phyloP scores from a whole-genome alignment of 331 rosid species.

The Quercus lobata region DNA sequence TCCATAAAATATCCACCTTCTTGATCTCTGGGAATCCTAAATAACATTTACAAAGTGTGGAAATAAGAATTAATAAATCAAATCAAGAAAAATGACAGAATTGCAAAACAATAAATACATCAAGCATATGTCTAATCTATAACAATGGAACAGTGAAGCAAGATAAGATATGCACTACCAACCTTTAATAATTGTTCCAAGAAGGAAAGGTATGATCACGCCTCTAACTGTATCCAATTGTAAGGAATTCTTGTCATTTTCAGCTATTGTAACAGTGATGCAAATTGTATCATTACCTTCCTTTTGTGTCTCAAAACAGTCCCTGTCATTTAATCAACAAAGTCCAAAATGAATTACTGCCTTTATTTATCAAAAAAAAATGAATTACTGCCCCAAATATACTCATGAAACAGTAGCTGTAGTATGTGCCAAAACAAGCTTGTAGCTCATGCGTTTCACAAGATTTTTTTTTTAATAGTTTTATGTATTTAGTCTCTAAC shows the following conservation, averaged over 20 bases:
- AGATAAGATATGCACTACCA: conserved; percentile 20
- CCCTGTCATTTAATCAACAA: conserved; percentile 48
- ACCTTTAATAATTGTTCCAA: conserved; percentile 72
- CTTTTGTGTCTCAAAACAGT: conserved; percentile 33
- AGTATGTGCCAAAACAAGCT: neutral
- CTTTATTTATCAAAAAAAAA: no score
- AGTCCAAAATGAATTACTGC: conserved; percentile 24
- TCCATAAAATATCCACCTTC: conserved; percentile 82
- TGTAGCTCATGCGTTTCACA: neutral
- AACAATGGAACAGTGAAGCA: neutral
- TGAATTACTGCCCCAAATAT: neutral
- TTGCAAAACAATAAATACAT: neutral
- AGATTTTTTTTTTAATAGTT: neutral
- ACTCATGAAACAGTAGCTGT: neutral
- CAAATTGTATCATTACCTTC: conserved; percentile 42
- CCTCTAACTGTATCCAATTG: conserved; percentile 54
- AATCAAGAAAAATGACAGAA: neutral
- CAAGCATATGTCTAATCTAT: neutral
- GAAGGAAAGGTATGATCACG: conserved; percentile 64
- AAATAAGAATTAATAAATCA: conserved; percentile 7
- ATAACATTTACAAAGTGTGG: conserved; percentile 23
- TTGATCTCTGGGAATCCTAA: conserved; percentile 73
- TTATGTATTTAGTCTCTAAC: neutral
- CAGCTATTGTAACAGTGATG: conserved; percentile 50
- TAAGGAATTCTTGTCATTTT: conserved; percentile 33